These are phyloP conservation scores for Daldinia vernicosa DNA, from an alignment of 495 filamentous ascomycete species.

Conservation along the genomic window DNA sequence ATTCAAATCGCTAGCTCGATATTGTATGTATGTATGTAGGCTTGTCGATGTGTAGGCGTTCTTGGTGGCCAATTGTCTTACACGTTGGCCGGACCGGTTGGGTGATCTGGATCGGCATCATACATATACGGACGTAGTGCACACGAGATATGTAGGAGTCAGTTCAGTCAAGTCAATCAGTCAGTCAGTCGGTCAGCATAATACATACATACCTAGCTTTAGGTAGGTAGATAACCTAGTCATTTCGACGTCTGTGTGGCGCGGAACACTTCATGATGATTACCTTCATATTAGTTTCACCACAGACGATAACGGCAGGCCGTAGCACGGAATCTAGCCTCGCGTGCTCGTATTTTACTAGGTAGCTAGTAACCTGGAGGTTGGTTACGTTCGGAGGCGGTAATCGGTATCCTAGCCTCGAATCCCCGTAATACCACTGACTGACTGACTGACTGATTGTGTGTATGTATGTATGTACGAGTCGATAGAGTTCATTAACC, in stretches of 20 bases:
- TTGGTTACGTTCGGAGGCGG: not conserved
- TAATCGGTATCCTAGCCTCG: not conserved
- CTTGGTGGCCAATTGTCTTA: conserved; percentile 17
- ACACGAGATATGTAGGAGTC: conserved; percentile 5
- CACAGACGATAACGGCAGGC: conserved; percentile 27
- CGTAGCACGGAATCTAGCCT: conserved; percentile 29
- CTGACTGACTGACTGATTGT: not conserved
- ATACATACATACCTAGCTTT: not conserved
- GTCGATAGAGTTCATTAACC: conserved; percentile 22
- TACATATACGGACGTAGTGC: conserved; percentile 8
- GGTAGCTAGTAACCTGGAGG: not conserved
- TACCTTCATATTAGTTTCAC: conserved; percentile 9
- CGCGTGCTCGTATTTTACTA: conserved; percentile 25
- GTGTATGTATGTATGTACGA: conserved; percentile 6
- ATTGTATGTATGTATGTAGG: too few relatives aligned
- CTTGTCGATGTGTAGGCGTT: conserved; percentile 1
- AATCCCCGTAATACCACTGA: not conserved
- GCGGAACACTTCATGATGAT: conserved; percentile 1
- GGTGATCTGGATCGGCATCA: conserved; percentile 28
- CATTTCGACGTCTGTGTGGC: not conserved
- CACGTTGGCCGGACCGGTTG: not conserved
- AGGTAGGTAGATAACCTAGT: not conserved
- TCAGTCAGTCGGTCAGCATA: not conserved
- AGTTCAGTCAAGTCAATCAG: not conserved
- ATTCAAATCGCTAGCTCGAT: conserved; percentile 7